Evolutionary conservation across 2,329 filamentous ascomycete species (phyloP).

Genomic region (Fusarium secorum): DNA sequence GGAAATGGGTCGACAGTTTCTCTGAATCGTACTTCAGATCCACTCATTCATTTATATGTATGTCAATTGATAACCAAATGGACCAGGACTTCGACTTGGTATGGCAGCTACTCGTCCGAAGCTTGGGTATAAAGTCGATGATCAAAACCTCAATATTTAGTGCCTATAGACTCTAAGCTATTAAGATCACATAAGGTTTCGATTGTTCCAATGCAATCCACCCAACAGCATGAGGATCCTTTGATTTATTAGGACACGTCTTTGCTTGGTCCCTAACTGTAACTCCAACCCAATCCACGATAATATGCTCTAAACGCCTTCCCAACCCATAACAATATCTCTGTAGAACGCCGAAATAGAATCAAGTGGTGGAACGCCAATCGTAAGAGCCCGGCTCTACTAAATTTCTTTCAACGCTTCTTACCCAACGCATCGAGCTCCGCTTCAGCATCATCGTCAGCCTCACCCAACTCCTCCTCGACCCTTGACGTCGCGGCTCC

Average conservation of each 20-base stretch:
- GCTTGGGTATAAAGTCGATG: neutral
- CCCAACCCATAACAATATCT: neutral
- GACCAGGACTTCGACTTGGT: neutral
- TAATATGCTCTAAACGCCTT: slow-evolving; percentile 16
- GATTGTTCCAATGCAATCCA: neutral
- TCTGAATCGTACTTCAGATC: neutral
- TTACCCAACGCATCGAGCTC: slow-evolving; percentile 52
- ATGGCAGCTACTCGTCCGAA: neutral
- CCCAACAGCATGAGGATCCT: neutral
- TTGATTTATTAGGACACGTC: neutral
- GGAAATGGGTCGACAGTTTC: neutral
- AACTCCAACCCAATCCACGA: slow-evolving; percentile 17
- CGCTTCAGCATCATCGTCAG: slow-evolving; percentile 58
- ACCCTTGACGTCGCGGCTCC: slow-evolving; percentile 39
- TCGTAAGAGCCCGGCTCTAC: neutral
- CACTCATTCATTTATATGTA: neutral
- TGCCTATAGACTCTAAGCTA: neutral
- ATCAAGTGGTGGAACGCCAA: neutral
- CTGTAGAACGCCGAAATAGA: slow-evolving; percentile 1
- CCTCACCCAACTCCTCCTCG: slow-evolving; percentile 62
- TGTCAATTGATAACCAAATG: neutral
- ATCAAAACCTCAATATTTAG: neutral
- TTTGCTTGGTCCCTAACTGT: neutral
- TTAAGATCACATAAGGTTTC: neutral
- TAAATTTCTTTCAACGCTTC: slow-evolving; percentile 43